phyloP scores from a whole-genome alignment of 164 flowering plant genomes.

The Cinnamomum micranthum region DNA sequence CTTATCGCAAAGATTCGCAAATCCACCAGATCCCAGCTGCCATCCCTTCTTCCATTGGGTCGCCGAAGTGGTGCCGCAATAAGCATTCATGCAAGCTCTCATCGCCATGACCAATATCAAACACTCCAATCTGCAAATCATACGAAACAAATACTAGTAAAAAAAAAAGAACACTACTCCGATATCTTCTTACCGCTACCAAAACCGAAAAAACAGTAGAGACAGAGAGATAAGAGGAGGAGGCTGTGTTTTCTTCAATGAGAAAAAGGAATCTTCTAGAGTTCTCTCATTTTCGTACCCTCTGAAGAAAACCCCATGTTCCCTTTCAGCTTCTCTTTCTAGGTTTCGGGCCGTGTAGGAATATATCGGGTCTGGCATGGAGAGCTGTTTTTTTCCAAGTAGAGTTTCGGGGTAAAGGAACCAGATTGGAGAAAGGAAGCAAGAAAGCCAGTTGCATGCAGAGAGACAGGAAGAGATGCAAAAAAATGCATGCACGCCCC shows the following conservation, averaged over 20 bases:
- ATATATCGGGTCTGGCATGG: too few relatives aligned
- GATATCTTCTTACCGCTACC: not conserved
- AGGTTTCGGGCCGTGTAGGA: too few relatives aligned
- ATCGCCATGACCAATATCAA: constrained; percentile 35
- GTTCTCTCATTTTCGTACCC: not conserved
- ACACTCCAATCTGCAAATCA: constrained; percentile 11
- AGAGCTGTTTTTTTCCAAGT: too few relatives aligned
- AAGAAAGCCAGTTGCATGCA: too few relatives aligned
- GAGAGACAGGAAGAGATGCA: too few relatives aligned
- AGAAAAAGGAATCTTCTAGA: not conserved
- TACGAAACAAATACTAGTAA: not conserved
- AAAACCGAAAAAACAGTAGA: not conserved
- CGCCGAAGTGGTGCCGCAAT: constrained; percentile 43
- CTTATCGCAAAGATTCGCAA: constrained; percentile 56
- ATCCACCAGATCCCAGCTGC: constrained; percentile 65
- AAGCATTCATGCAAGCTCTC: constrained; percentile 51
- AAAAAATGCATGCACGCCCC: too few relatives aligned
- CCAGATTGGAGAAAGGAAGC: too few relatives aligned
- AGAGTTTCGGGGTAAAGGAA: too few relatives aligned
- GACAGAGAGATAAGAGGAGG: too few relatives aligned
- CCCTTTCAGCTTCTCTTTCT: not conserved
- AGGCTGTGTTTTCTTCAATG: not conserved
- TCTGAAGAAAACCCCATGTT: not conserved
- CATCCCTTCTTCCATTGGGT: constrained; percentile 61
- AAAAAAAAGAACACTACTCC: not conserved